phyloP scores from a whole-genome alignment of 2,329 filamentous ascomycete genomes.

The Clonostachys sp. region DNA sequence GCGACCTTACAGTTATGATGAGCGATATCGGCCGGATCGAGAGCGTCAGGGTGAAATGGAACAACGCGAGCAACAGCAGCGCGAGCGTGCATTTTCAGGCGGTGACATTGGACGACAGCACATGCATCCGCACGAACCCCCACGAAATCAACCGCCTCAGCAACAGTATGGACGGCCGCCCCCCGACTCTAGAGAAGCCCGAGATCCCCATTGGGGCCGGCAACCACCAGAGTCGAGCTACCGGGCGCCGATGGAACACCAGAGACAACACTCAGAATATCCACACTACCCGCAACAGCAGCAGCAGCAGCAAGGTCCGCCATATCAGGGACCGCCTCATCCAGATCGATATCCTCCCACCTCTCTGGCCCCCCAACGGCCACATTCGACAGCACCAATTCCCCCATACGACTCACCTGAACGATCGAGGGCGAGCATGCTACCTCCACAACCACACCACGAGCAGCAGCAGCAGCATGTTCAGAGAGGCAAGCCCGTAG shows the following conservation, averaged over 20 bases:
- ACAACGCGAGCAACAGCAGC: constrained; percentile 33
- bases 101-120: constrained; percentile 37
- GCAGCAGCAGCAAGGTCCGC: constrained; percentile 18
- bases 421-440: constrained; percentile 35
- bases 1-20: constrained; percentile 43
- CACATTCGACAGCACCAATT: constrained; percentile 11
- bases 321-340: constrained; percentile 20
- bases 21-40: constrained; percentile 44
- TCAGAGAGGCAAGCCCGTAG: constrained; percentile 3
- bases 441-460: constrained; percentile 27
- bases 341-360: constrained; percentile 23
- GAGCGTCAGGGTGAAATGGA: constrained; percentile 41
- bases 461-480: constrained; percentile 29
- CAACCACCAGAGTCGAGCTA: constrained; percentile 22
- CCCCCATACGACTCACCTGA: constrained; percentile 46
- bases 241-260: constrained; percentile 30
- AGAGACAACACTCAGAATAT: constrained; percentile 41
- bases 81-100: constrained; percentile 44
- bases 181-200: constrained; percentile 24
- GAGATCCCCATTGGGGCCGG: constrained; percentile 25
- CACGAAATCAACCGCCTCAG: constrained; percentile 29
- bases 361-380: constrained; percentile 22
- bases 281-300: constrained; percentile 29
- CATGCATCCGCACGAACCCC: constrained; percentile 28
- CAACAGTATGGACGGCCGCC: constrained; percentile 31